Evolutionary conservation across 2,329 filamentous ascomycete genomes (phyloP).

Genomic region (Alternaria angustiovoidea): DNA sequence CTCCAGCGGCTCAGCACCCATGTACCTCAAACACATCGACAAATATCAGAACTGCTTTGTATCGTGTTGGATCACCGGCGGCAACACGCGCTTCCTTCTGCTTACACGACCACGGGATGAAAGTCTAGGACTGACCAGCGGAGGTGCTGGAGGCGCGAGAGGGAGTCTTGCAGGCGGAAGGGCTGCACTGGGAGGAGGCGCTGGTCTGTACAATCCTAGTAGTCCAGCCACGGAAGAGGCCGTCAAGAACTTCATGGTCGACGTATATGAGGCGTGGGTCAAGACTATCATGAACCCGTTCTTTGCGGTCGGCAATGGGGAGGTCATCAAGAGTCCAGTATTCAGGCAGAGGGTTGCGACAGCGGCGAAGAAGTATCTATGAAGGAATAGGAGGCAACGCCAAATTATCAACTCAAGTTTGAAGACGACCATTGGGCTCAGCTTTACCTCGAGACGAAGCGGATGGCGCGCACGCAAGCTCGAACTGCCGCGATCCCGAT

Average conservation of each 20-base stretch:
- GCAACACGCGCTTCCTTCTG: constrained; percentile 92
- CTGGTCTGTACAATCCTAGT: constrained; percentile 75
- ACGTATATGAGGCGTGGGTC: constrained; percentile 96
- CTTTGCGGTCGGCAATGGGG: constrained; percentile 83
- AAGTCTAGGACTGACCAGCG: constrained; percentile 32
- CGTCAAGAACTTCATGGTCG: constrained; percentile 90
- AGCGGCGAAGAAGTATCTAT: constrained; percentile 92
- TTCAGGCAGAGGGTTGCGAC: constrained; percentile 84
- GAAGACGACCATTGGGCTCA: neutral
- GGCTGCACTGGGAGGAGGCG: constrained; percentile 32
- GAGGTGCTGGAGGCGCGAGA: constrained; percentile 29
- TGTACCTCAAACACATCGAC: constrained; percentile 96
- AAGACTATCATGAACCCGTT: constrained; percentile 99
- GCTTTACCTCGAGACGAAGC: neutral
- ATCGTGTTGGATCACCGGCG: constrained; percentile 91
- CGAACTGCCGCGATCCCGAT: neutral
- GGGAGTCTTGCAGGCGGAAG: constrained; percentile 46
- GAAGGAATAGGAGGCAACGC: neutral
- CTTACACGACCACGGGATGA: constrained; percentile 77
- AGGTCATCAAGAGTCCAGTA: constrained; percentile 84
- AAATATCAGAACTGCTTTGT: constrained; percentile 96
- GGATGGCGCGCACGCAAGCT: neutral
- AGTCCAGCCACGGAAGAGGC: constrained; percentile 94
- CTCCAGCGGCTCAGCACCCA: constrained; percentile 52
- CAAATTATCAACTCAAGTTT: neutral